These are phyloP conservation scores for Melastoma candidum DNA, from an alignment of 441 rosid species.

Conservation along the genomic window DNA sequence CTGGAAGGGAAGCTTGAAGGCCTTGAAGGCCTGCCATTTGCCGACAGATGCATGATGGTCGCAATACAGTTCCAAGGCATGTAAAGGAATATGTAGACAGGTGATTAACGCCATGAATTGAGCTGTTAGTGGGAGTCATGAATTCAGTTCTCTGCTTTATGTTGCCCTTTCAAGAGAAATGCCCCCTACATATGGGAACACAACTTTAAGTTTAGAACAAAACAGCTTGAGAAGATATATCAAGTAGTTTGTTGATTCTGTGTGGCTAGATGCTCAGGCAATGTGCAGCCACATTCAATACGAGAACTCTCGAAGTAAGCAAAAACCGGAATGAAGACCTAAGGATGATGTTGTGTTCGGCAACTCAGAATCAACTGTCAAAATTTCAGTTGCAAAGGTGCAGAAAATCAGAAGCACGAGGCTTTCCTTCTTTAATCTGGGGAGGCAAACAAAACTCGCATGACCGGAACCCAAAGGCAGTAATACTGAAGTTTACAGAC, in stretches of 20 bases:
- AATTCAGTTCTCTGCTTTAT: background rate
- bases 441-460: background rate
- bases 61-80: conserved; percentile 9
- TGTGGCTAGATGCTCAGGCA: conserved; percentile 91
- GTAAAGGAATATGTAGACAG: background rate
- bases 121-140: background rate
- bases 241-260: conserved; percentile 47
- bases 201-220: too few relatives aligned
- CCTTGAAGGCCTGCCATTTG: conserved; percentile 99
- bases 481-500: conserved; percentile 2
- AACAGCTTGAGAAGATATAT: too few relatives aligned
- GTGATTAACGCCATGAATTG: background rate
- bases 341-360: too few relatives aligned
- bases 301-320: background rate
- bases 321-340: too few relatives aligned
- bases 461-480: conserved; percentile 1
- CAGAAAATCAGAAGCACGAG: background rate
- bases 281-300: conserved; percentile 94
- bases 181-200: too few relatives aligned
- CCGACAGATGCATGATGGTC: conserved; percentile 34
- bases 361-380: background rate
- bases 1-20: conserved; percentile 80
- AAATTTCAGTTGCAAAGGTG: background rate
- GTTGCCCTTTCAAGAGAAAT: too few relatives aligned
- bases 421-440: too few relatives aligned